Evolutionary conservation across 768 basidiomycete species (phyloP).

Genomic region (Tulasnella sp.): DNA sequence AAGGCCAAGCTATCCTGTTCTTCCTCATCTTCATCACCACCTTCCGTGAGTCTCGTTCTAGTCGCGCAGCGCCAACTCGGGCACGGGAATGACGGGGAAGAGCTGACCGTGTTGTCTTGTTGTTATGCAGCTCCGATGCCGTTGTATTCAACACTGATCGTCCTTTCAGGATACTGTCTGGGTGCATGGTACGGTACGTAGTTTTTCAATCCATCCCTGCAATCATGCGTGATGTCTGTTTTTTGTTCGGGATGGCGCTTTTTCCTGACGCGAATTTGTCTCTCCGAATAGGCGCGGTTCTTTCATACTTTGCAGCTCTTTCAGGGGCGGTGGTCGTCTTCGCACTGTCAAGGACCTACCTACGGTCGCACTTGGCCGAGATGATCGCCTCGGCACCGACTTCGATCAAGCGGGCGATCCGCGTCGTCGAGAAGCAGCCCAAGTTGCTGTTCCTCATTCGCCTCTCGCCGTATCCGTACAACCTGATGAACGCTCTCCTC

Average conservation of each 20-base stretch:
- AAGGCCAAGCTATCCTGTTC: slow-evolving; percentile 77
- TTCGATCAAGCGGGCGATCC: slow-evolving; percentile 74
- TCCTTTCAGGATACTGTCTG: slow-evolving; percentile 87
- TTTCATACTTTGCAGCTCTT: slow-evolving; percentile 85
- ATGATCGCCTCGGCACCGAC: slow-evolving; percentile 63
- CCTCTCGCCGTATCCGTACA: slow-evolving; percentile 44
- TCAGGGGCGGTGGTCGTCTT: slow-evolving; percentile 82
- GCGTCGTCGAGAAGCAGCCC: slow-evolving; percentile 83
- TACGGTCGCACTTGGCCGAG: slow-evolving; percentile 52
- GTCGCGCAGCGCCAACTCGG: background rate
- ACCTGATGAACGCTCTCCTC: slow-evolving; percentile 92
- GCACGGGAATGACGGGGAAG: slow-evolving; percentile 33
- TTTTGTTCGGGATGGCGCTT: slow-evolving; percentile 12
- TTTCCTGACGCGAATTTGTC: slow-evolving; percentile 21
- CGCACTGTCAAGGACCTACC: slow-evolving; percentile 65
- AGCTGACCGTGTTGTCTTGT: slow-evolving; percentile 32
- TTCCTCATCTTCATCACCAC: slow-evolving; percentile 80
- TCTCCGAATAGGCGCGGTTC: slow-evolving; percentile 59
- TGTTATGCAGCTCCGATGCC: slow-evolving; percentile 69
- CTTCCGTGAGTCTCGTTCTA: slow-evolving; percentile 58
- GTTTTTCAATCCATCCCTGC: background rate
- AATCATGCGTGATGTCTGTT: background rate
- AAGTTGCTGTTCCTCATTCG: slow-evolving; percentile 87
- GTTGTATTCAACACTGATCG: slow-evolving; percentile 88
- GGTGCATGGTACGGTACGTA: slow-evolving; percentile 53